These are phyloP conservation scores for Yarrowia sp. DNA, from an alignment of 805 yeast genomes.

Conservation along the genomic window DNA sequence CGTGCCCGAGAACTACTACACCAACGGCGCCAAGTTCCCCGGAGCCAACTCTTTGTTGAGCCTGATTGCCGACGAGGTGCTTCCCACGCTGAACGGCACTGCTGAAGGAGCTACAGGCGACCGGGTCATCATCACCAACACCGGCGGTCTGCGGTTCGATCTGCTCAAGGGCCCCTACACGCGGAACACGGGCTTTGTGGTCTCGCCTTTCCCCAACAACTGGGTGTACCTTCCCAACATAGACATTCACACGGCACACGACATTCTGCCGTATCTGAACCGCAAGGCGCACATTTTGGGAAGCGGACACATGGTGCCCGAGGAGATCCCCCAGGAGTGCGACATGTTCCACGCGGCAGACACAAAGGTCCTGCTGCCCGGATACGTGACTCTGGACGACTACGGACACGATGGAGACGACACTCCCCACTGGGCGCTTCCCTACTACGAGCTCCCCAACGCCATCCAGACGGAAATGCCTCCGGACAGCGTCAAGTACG, in stretches of 20 bases:
- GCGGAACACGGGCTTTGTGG: slow-evolving; percentile 71
- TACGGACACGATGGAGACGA: slow-evolving; percentile 85
- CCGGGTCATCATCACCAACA: slow-evolving; percentile 69
- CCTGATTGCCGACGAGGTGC: slow-evolving; percentile 55
- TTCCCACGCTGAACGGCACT: slow-evolving; percentile 45
- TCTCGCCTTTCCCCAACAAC: slow-evolving; percentile 78
- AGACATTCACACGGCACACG: slow-evolving; percentile 56
- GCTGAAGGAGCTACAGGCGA: slow-evolving; percentile 35
- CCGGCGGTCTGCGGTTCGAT: slow-evolving; percentile 88
- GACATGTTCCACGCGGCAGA: slow-evolving; percentile 29
- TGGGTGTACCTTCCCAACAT: slow-evolving; percentile 68
- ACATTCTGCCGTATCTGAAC: slow-evolving; percentile 58
- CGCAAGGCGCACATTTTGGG: slow-evolving; percentile 47
- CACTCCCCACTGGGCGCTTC: slow-evolving; percentile 60
- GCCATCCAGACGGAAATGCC: slow-evolving; percentile 57
- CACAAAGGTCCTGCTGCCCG: slow-evolving; percentile 38
- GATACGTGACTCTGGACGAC: slow-evolving; percentile 83
- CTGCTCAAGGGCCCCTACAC: slow-evolving; percentile 82
- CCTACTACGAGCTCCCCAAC: slow-evolving; percentile 67
- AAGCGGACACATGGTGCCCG: slow-evolving; percentile 12
- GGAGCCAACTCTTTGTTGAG: slow-evolving; percentile 57
- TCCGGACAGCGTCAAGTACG: slow-evolving; percentile 38
- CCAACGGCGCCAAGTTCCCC: slow-evolving; percentile 64
- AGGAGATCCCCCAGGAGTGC: slow-evolving; percentile 29
- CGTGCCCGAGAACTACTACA: slow-evolving; percentile 64